Percentiles rank a stretch among this genome's conserved stretches.
phyloP scores from a whole-genome alignment of 257 asterid genomes.

The Plantago ovata region DNA sequence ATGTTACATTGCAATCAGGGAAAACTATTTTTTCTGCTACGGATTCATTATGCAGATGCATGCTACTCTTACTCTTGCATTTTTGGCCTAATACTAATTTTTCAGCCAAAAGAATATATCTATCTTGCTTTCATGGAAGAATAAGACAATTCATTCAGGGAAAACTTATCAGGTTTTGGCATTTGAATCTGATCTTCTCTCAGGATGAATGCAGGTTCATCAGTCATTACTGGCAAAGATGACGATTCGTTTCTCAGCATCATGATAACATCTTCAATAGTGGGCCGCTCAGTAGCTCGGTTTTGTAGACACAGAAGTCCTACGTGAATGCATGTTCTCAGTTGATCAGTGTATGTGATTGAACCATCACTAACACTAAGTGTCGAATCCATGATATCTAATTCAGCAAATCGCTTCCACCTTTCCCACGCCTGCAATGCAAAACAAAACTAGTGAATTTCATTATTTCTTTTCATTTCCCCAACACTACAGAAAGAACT shows the following conservation, averaged over 20 bases:
- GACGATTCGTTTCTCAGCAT: constrained; percentile 38
- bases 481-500: too few relatives aligned
- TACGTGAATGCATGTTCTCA: constrained; percentile 38
- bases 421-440: constrained; percentile 3
- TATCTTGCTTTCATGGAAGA: constrained; percentile 14
- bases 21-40: too few relatives aligned
- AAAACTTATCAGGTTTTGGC: neutral
- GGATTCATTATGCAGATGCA: too few relatives aligned
- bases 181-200: constrained; percentile 1
- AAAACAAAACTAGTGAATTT: too few relatives aligned
- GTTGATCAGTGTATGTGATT: constrained; percentile 11
- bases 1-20: too few relatives aligned
- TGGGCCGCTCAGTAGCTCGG: constrained; percentile 43
- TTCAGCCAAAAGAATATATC: too few relatives aligned
- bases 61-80: too few relatives aligned
- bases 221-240: constrained; percentile 23
- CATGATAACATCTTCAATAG: constrained; percentile 37
- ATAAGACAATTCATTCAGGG: constrained; percentile 3
- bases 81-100: too few relatives aligned
- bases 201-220: constrained; percentile 30
- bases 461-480: too few relatives aligned
- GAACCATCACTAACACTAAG: constrained; percentile 13
- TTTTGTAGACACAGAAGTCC: constrained; percentile 57
- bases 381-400: constrained; percentile 28
- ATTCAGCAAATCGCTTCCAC: constrained; percentile 26